Evolutionary conservation across 495 filamentous ascomycete genomes (phyloP), one percentile per base, ranked within the genome.

Genomic region (Achaetomiella virescens): DNA sequence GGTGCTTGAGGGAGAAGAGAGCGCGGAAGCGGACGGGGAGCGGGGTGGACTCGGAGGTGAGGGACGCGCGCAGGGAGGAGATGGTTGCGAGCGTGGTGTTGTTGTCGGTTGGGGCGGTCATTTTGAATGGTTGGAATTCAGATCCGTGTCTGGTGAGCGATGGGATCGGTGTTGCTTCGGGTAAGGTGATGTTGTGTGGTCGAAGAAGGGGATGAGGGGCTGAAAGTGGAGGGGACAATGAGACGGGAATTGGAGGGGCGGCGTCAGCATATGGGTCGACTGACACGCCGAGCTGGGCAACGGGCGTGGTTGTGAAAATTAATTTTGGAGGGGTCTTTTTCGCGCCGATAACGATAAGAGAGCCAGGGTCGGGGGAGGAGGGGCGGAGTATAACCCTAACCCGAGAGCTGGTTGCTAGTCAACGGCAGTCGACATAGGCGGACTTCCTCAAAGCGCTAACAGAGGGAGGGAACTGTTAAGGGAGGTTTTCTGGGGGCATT

Each of bases 1-100:
- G 75, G 70, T 96, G 85, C 73, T 97, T 97, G 51, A 99, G 84
- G 12, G 93, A 96, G 77, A 99, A 99, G 61, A 97, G 87, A 24
- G 93, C 95, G 64, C 93, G 91, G 75, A 97, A 99, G 54, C 92
- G 90, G 55, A 86, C 79, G 44, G 91, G 86, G 55, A 98, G 88
- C 22, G 92, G 84, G 54, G 85, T 83, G 29, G 77, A 70, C 72
- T 97, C 91, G 52, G 85, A 83, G 61, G 77, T 82, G 49, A 98
- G 85, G 60, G 85, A 84, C 61, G 84, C 77, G 64, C 90, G 88
- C 43, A 96, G 84, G 45, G 77, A 67, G 43, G 75, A 60, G 63
- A 91, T 76, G 5, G 72, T 75, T 2, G 54, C 4, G 21, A 55
- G 53, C 22, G 55, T 47, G 24, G 47, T 42, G 27, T 36, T 1